These are phyloP conservation scores for Rossbeevera mucosa DNA, from an alignment of 768 basidiomycete genomes.

Conservation along the genomic window DNA sequence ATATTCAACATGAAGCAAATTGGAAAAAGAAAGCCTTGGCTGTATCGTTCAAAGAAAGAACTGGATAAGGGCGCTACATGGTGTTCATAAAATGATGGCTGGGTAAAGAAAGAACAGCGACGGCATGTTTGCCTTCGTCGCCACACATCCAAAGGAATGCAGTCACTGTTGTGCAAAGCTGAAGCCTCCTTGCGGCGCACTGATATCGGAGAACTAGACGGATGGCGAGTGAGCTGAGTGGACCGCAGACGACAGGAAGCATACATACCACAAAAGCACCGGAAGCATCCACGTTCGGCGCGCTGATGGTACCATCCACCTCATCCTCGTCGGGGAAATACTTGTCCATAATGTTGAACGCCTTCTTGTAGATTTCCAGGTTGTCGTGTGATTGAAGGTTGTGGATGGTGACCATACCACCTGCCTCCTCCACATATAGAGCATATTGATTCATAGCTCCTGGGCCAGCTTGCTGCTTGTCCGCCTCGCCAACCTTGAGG, in stretches of 20 bases:
- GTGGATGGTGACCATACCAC: constrained; percentile 98
- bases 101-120: constrained; percentile 7
- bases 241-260: neutral
- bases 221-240: constrained; percentile 5
- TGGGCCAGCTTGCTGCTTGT: constrained; percentile 77
- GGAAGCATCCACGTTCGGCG: constrained; percentile 68
- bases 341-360: constrained; percentile 97
- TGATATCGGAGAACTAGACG: constrained; percentile 72
- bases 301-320: constrained; percentile 73
- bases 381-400: constrained; percentile 99
- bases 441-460: constrained; percentile 92
- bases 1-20: constrained; percentile 22
- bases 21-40: constrained; percentile 1
- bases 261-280: constrained; percentile 69
- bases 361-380: constrained; percentile 99
- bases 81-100: constrained; percentile 19
- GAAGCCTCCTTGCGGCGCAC: constrained; percentile 93
- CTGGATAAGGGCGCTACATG: constrained; percentile 14
- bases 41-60: constrained; percentile 10
- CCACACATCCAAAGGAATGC: constrained; percentile 1
- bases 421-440: constrained; percentile 92
- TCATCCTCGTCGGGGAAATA: constrained; percentile 99
- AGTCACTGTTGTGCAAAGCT: constrained; percentile 72
- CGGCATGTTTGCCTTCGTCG: constrained; percentile 1
- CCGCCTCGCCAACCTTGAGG: constrained; percentile 93